Evolutionary conservation across 2,329 filamentous ascomycete species (phyloP), one percentile per base, ranked within the genome.

Genomic region (Fusarium continuum): DNA sequence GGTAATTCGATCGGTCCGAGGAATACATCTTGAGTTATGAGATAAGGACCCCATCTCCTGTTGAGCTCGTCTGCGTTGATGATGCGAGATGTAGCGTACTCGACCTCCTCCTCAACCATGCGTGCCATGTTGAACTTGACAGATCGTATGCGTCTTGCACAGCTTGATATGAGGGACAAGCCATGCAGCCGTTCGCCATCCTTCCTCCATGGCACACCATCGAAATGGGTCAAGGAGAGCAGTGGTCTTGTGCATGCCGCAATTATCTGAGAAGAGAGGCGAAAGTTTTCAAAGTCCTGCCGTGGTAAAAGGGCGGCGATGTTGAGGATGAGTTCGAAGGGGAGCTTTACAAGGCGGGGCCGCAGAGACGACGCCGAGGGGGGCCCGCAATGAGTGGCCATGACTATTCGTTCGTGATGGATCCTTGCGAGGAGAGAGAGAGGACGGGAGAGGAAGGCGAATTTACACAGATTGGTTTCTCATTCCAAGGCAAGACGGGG

Each of bases 91-190:
- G 38, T 31, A n/a, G 26, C 49, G 9, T 32, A 29, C n/a, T 52
- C 48, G 28, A 65, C 38, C 17, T 47, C 32, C 9, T 44, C 51
- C 16, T 58, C 35, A 13, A 43, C 35, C 20, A 66, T 49, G 23
- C 62, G 54, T 29, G 39, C 73, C 48, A 83, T 75, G 67, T 81
- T 81, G 67, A 83, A 76, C 54, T 76, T 79, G 57, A 83, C 69
- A 17, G 77, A 75, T 23, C 74, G 73, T 69, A 84, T 78, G 55
- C 73, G 75, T 36, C 69, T 69, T 45, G 77, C 76, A 26, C 82
- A 76, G 6, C 76, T 77, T 32, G 77, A 74, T 59, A 81, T 75
- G 47, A 71, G 69, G 14, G 81, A 78, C 52, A 84, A 80, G 43
- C 72, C 72, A 52, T 78, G 74, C 17, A 84, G 74, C 14, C 79